A percentile compares a stretch with the other conserved stretches of the same genome.
phyloP scores from a whole-genome alignment of 805 yeast genomes.

The Candida railenensis region DNA sequence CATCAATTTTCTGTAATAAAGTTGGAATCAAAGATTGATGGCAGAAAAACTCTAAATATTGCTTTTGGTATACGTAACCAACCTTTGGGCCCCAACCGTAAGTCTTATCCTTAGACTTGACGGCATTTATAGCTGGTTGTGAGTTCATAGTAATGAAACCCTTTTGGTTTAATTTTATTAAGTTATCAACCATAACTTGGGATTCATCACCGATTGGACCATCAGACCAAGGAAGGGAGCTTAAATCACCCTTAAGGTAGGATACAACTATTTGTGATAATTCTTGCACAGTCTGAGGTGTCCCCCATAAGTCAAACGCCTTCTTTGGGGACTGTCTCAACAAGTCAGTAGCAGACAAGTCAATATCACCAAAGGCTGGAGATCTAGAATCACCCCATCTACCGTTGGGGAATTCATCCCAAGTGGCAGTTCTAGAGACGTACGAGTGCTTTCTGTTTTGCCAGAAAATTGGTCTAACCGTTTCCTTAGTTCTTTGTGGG shows the following conservation, averaged over 20 bases:
- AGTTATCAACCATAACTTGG: conserved; percentile 53
- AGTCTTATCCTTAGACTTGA: conserved; percentile 62
- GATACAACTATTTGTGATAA: conserved; percentile 60
- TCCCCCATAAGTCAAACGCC: conserved; percentile 86
- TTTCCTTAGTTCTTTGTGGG: conserved; percentile 74
- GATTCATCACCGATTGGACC: conserved; percentile 82
- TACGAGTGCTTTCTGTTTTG: conserved; percentile 89
- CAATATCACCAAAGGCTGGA: conserved; percentile 93
- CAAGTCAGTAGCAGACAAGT: conserved; percentile 73
- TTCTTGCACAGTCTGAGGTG: conserved; percentile 61
- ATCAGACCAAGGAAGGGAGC: conserved; percentile 92
- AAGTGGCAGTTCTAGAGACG: conserved; percentile 82
- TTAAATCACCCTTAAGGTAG: conserved; percentile 71
- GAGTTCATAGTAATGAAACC: conserved; percentile 86
- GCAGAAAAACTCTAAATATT: conserved; percentile 82
- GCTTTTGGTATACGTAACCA: conserved; percentile 94
- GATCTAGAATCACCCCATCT: conserved; percentile 98
- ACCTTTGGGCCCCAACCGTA: conserved; percentile 95
- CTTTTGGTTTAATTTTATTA: conserved; percentile 61
- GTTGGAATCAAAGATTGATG: conserved; percentile 52
- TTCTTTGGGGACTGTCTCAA: conserved; percentile 80
- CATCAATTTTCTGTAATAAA: conserved; percentile 41
- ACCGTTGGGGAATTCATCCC: conserved; percentile 99
- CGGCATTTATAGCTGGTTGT: conserved; percentile 89
- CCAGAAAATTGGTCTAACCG: conserved; percentile 95